These are phyloP conservation scores for Colletotrichum ledebouriae DNA, from an alignment of 2,329 filamentous ascomycete genomes.

Conservation along the genomic window DNA sequence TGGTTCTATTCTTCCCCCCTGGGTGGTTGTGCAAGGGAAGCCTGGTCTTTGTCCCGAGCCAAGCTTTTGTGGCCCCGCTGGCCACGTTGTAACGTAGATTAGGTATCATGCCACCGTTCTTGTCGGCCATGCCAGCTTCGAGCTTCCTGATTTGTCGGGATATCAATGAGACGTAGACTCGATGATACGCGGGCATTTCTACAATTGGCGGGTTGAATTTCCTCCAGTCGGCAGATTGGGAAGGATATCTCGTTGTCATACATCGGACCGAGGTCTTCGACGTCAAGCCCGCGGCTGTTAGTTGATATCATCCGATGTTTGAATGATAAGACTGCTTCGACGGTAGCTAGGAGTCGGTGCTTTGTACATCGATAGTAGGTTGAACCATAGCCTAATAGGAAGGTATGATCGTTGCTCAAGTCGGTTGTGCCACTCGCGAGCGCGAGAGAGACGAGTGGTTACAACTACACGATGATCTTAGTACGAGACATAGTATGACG, in stretches of 20 bases:
- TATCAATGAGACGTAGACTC: not conserved
- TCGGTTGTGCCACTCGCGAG: too few relatives aligned
- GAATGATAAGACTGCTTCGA: too few relatives aligned
- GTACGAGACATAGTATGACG: too few relatives aligned
- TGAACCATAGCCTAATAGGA: too few relatives aligned
- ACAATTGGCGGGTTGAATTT: not conserved
- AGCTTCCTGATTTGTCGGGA: not conserved
- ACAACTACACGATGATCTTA: too few relatives aligned
- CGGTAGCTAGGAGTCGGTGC: too few relatives aligned
- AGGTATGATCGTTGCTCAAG: too few relatives aligned
- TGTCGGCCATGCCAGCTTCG: not conserved
- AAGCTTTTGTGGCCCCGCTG: constrained; percentile 10
- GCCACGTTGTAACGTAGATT: constrained; percentile 5
- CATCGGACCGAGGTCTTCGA: not conserved
- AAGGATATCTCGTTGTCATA: constrained; percentile 12
- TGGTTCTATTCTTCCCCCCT: not conserved
- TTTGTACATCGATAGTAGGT: too few relatives aligned
- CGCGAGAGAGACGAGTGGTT: too few relatives aligned
- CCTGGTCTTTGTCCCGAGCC: constrained; percentile 3
- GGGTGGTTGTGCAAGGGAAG: not conserved
- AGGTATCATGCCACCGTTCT: constrained; percentile 6
- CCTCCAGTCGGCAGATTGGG: not conserved
- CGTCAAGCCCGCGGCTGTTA: too few relatives aligned
- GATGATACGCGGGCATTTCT: not conserved
- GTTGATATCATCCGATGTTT: too few relatives aligned